These are phyloP conservation scores for Dimocarpus longan DNA, from an alignment of 345 rosid species.

Conservation along the genomic window DNA sequence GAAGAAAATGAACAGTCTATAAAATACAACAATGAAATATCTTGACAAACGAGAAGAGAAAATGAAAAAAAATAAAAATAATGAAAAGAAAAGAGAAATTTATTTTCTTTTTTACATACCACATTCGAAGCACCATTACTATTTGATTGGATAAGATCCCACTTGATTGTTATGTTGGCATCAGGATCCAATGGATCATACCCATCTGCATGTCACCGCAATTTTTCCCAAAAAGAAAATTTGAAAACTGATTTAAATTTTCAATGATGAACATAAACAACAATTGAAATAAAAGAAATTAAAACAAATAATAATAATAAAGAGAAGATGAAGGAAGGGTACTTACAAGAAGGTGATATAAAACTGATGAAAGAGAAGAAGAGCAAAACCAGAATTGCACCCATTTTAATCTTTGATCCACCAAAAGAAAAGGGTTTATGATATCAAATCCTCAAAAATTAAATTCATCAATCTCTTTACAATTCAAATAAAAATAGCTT, in stretches of 20 bases:
- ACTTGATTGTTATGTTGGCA: conserved; percentile 71
- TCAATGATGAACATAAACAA: too few species aligned
- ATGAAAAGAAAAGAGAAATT: background rate
- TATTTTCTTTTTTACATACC: conserved; percentile 32
- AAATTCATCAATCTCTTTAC: too few species aligned
- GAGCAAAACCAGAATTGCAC: conserved; percentile 25
- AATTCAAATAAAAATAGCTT: too few species aligned
- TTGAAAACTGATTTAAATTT: background rate
- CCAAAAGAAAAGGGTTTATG: conserved; percentile 9
- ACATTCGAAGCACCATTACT: conserved; percentile 26
- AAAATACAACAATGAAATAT: background rate
- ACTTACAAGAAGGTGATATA: conserved; percentile 49
- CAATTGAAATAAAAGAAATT: too few species aligned
- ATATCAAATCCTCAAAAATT: too few species aligned
- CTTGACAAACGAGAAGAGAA: too few species aligned
- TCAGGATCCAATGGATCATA: conserved; percentile 86
- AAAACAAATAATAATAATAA: background rate
- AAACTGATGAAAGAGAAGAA: conserved; percentile 23
- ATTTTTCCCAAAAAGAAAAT: conserved; percentile 10
- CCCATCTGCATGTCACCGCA: conserved; percentile 55
- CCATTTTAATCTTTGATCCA: conserved; percentile 28
- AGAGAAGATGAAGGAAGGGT: background rate
- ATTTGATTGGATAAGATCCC: conserved; percentile 64
- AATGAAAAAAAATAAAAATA: background rate
- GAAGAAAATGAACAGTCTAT: background rate